Base-by-base conservation (phyloP, 1,284 basidiomycete genomes). In the Fomitopsis palustris region DNA sequence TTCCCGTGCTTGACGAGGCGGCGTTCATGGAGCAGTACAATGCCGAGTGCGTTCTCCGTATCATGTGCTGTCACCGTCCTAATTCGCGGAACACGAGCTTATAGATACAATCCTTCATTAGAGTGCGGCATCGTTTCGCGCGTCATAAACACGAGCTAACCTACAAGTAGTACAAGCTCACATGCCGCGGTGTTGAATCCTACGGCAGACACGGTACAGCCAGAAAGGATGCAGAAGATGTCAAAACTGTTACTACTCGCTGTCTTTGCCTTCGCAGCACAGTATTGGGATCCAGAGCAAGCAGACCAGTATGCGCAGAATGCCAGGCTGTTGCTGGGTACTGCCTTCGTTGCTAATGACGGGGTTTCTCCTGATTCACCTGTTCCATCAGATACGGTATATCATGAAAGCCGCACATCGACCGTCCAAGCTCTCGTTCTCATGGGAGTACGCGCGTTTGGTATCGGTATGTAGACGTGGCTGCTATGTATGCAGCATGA, bases 361-460 rank as follows among this genome's bases (percentile, higher is more conserved):
- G n/a, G n/a, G n/a, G n/a, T n/a, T n/a, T n/a, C n/a, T n/a, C n/a
- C n/a, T n/a, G n/a, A n/a, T n/a, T n/a, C n/a, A 29, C 39, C 17
- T 42, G 45, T 63, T 54, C 55, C 52, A 37, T 55, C 59, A 88
- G 88, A 85, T 19, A 81, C 82, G 63, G 77, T 85, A 17, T 85
- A 88, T 58, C 86, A 89, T 63, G 81, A 82, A 58, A 86, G 84
- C 56, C 78, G 87, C 37, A 80, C 84, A 45, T 85, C 87, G 7
- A 89, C 88, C 0, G 87, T 87, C 37, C 90, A 92, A 67, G 81
- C 92, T 14, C 71, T 95, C 23, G 76, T 95, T 21, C 78, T 95
- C 14, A 74, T 94, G 23, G 90, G 91, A 1, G 84, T 91, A 69
- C 81, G 92, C 5, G 92, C 93, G 74, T 90, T 93, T 68, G 93